These are phyloP conservation scores for Lichenothelia convexa DNA, from an alignment of 495 filamentous ascomycete genomes.

Conservation along the genomic window DNA sequence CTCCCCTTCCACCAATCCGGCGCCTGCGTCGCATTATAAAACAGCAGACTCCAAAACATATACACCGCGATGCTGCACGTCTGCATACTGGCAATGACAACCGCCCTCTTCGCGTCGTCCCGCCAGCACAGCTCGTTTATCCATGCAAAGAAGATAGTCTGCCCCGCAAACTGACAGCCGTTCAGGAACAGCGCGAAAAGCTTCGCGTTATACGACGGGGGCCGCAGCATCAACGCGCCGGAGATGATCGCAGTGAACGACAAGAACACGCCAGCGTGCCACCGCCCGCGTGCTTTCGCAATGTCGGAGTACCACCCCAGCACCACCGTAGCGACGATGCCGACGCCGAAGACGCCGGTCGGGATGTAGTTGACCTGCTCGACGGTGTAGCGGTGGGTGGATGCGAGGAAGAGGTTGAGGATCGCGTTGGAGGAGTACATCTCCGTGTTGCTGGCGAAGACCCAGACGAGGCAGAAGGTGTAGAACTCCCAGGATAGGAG, in stretches of 20 bases:
- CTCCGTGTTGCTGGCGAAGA: constrained; percentile 31
- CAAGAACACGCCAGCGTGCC: constrained; percentile 3
- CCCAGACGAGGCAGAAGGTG: constrained; percentile 31
- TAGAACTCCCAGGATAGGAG: constrained; percentile 30
- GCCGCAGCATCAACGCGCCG: constrained; percentile 31
- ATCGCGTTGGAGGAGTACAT: constrained; percentile 30
- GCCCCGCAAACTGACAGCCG: too few species aligned
- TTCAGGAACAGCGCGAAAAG: too few species aligned
- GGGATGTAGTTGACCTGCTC: constrained; percentile 6
- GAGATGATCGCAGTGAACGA: constrained; percentile 24
- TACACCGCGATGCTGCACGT: too few species aligned
- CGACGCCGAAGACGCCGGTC: constrained; percentile 20
- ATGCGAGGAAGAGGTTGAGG: constrained; percentile 28
- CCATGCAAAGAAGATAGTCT: too few species aligned
- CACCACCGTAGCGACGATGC: constrained; percentile 22
- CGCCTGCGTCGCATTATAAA: too few species aligned
- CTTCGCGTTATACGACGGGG: too few species aligned
- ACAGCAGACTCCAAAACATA: too few species aligned
- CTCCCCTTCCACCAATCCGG: too few species aligned
- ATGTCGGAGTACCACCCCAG: constrained; percentile 3
- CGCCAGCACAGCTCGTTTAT: too few species aligned
- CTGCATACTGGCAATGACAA: too few species aligned
- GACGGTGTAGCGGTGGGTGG: constrained; percentile 25
- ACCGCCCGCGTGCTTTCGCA: constrained; percentile 2
- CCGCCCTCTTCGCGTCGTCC: too few species aligned